Percentiles rank a stretch among this genome's conserved stretches.
Evolutionary conservation across 768 basidiomycete genomes (phyloP).

Genomic region (Lactarius quietus): DNA sequence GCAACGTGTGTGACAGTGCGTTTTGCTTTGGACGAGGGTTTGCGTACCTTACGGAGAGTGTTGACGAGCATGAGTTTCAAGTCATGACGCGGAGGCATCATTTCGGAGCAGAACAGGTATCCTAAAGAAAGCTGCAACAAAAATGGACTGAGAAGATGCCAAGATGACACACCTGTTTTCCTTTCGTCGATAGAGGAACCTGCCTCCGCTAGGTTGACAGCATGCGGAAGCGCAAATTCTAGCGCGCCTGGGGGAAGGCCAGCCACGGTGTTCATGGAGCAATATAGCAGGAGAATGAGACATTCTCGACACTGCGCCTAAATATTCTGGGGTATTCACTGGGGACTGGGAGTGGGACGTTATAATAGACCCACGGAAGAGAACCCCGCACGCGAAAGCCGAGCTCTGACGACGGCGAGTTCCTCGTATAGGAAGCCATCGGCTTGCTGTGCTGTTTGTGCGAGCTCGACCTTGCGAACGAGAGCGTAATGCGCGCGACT

Average conservation of each 20-base stretch:
- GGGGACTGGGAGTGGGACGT: neutral
- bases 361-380: slow-evolving; percentile 47
- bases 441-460: slow-evolving; percentile 51
- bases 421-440: slow-evolving; percentile 61
- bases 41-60: slow-evolving; percentile 70
- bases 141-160: neutral
- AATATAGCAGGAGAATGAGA: slow-evolving; percentile 69
- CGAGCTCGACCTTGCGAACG: slow-evolving; percentile 67
- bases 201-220: slow-evolving; percentile 71
- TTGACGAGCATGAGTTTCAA: slow-evolving; percentile 82
- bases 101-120: slow-evolving; percentile 71
- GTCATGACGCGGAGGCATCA: slow-evolving; percentile 68
- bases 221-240: slow-evolving; percentile 71
- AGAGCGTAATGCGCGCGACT: slow-evolving; percentile 73
- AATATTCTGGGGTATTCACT: slow-evolving; percentile 4
- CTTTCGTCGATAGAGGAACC: slow-evolving; percentile 59
- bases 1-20: slow-evolving; percentile 1
- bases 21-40: neutral
- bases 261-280: slow-evolving; percentile 48
- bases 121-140: slow-evolving; percentile 40
- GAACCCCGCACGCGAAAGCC: slow-evolving; percentile 47
- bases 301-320: slow-evolving; percentile 65
- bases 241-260: slow-evolving; percentile 44
- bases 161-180: slow-evolving; percentile 50
- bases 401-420: slow-evolving; percentile 51